Base-by-base conservation (phyloP, 768 basidiomycete genomes). In the Lepiota venenata region DNA sequence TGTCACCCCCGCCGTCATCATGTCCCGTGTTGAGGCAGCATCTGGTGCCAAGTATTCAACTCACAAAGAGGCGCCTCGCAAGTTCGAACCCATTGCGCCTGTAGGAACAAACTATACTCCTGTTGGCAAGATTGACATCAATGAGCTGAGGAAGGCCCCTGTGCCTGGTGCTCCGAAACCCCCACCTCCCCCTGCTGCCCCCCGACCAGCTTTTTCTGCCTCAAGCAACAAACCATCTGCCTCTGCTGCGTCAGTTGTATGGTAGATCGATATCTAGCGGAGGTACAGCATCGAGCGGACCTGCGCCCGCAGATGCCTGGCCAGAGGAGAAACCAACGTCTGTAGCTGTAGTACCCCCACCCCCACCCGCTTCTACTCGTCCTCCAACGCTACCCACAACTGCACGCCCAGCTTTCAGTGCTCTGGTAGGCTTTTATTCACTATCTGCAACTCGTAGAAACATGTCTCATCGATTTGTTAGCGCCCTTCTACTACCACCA, bases 21-120 rank as follows among this genome's bases (percentile, higher is more conserved):
- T 91, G 84, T 83, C 84, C 55, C 83, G 89, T 41, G 83, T 96
- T n/a, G 86, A 87, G 73, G 85, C 87, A 15, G 87, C 92, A 9
- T 93, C 91, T 11, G 93, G 93, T n/a, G 83, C 92, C 0, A 91
- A 83, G 62, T 98, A 98, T 69, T 88, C 90, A 3, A 76, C 83
- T 1, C 93, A 94, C 62, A 85, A 87, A 46, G 91, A 94, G 62
- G 69, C 75, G n/a, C 67, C 87, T 0, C 83, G 87, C 54, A 85
- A 80, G 62, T 77, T 76, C 50, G 88, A 92, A 58, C 88, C 89
- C 4, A 93, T 95, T 60, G 80, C 87, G 0, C 89, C 93, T 15
- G 88, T 88, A 3, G 88, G 91, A 9, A 84, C 87, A 0, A 83
- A 67, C 60, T 91, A 92, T 68, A 84, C 75, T 2, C 91, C 91